A percentile compares a stretch with the other conserved stretches of the same genome.
These are phyloP conservation scores for Penicillium ochrochloron DNA, from an alignment of 495 filamentous ascomycete species.

Conservation along the genomic window DNA sequence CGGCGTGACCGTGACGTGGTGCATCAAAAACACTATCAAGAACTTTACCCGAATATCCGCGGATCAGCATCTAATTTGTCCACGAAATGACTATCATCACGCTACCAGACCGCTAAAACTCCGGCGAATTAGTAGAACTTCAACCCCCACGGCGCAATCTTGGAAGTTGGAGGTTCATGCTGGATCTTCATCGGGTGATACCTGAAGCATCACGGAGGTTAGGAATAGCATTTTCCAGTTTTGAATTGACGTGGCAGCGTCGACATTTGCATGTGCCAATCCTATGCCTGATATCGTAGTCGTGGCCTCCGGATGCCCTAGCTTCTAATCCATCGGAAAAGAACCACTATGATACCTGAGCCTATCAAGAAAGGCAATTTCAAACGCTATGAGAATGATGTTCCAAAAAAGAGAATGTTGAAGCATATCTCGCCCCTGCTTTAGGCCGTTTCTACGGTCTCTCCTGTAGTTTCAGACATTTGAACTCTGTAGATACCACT, in stretches of 20 bases:
- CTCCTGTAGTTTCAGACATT: too few relatives aligned
- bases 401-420: too few relatives aligned
- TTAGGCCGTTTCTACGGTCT: too few relatives aligned
- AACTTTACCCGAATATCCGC: not conserved
- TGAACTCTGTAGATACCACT: too few relatives aligned
- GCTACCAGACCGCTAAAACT: not conserved
- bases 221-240: not conserved
- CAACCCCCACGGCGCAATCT: not conserved
- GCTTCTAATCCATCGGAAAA: not conserved
- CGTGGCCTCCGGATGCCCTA: not conserved
- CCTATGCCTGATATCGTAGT: not conserved
- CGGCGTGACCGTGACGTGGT: not conserved
- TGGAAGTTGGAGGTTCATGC: not conserved
- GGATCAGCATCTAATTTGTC: not conserved
- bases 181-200: not conserved
- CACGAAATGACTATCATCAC: not conserved
- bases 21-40: not conserved
- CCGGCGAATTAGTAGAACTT: not conserved
- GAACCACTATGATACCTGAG: too few relatives aligned
- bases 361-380: too few relatives aligned
- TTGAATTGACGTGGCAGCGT: constrained; percentile 1
- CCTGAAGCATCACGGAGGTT: not conserved
- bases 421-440: too few relatives aligned
- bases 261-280: not conserved
- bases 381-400: too few relatives aligned